These are phyloP conservation scores for Dictyostelium intermedium DNA, from an alignment of 78 protist genomes.

Conservation along the genomic window DNA sequence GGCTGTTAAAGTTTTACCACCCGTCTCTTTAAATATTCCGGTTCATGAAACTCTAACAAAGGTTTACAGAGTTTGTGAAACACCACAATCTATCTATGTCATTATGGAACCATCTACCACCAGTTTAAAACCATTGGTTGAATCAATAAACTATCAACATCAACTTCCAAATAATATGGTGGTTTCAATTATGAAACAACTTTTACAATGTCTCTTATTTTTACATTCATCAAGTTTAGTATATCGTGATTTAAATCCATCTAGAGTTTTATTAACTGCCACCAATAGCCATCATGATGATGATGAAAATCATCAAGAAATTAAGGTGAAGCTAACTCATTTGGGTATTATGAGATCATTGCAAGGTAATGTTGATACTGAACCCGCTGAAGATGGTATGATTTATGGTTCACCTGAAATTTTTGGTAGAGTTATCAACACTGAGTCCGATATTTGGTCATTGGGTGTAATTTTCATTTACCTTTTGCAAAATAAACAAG, in stretches of 20 bases:
- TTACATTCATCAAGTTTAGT: constrained; percentile 21
- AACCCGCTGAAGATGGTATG: constrained; percentile 39
- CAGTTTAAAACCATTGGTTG: constrained; percentile 1
- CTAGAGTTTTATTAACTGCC: not conserved
- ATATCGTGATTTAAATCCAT: constrained; percentile 50
- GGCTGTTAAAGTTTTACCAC: constrained; percentile 63
- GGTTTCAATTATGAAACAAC: constrained; percentile 29
- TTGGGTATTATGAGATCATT: constrained; percentile 58
- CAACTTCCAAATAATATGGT: not conserved
- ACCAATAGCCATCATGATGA: not conserved
- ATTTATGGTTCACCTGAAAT: constrained; percentile 55
- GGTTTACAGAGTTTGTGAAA: not conserved
- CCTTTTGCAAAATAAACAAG: constrained; percentile 36
- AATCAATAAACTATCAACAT: not conserved
- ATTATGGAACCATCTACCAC: constrained; percentile 7
- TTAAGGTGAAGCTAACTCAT: constrained; percentile 25
- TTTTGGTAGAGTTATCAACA: constrained; percentile 10
- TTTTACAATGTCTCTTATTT: not conserved
- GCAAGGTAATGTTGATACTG: constrained; percentile 22
- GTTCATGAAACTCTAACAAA: not conserved
- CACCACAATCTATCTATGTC: constrained; percentile 41
- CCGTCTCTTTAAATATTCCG: not conserved
- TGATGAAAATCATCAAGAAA: not conserved
- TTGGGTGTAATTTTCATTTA: constrained; percentile 47
- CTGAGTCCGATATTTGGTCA: constrained; percentile 71